Percentiles rank a stretch among this genome's conserved stretches.
phyloP scores from a whole-genome alignment of 2,329 filamentous ascomycete genomes.

The Diplodia mutila region DNA sequence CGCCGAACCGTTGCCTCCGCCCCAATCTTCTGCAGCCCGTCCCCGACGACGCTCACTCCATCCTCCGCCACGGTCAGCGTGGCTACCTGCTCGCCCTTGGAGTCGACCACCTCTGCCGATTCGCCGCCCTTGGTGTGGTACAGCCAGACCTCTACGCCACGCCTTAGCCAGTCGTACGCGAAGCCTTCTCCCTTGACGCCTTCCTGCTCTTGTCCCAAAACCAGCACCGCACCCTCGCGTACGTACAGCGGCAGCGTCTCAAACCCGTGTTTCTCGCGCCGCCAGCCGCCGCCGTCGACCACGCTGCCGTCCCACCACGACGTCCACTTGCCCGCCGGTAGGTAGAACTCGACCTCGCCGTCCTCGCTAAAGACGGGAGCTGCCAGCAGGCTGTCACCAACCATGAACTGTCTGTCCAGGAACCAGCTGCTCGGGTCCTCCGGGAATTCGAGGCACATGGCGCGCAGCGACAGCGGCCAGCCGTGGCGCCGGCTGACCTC shows the following conservation, averaged over 20 bases:
- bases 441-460: constrained; percentile 72
- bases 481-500: constrained; percentile 57
- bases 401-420: constrained; percentile 73
- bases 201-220: constrained; percentile 46
- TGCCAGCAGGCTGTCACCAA: constrained; percentile 67
- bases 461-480: constrained; percentile 63
- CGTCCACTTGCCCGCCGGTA: constrained; percentile 58
- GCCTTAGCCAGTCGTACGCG: constrained; percentile 46
- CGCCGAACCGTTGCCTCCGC: neutral
- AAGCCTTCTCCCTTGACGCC: constrained; percentile 38
- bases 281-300: constrained; percentile 49
- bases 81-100: constrained; percentile 37
- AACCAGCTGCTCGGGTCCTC: constrained; percentile 69
- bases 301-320: constrained; percentile 52
- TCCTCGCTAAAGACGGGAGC: constrained; percentile 67
- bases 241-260: constrained; percentile 47
- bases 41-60: neutral
- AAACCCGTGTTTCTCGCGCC: constrained; percentile 47
- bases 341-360: constrained; percentile 68
- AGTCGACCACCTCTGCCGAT: constrained; percentile 42
- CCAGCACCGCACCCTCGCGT: constrained; percentile 45
- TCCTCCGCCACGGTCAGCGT: constrained; percentile 38
- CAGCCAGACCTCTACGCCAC: constrained; percentile 43
- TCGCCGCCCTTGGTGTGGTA: constrained; percentile 44
- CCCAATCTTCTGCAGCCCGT: constrained; percentile 1